phyloP scores from a whole-genome alignment of 1,284 basidiomycete species.

The Vanrija sp. region DNA sequence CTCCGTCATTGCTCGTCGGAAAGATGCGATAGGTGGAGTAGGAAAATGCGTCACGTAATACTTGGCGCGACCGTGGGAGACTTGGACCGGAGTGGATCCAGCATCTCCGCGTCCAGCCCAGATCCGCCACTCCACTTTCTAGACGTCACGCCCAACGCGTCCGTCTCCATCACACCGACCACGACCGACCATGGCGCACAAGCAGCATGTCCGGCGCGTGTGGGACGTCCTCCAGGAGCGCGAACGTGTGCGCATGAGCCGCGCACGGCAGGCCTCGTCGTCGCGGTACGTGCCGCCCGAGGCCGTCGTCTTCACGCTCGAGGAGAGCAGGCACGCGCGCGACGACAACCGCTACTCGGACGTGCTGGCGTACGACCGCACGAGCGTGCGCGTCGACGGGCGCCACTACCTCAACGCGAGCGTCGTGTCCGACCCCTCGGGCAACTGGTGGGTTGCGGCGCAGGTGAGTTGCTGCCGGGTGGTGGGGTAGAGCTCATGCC shows the following conservation, averaged over 20 bases:
- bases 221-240: conserved; percentile 7
- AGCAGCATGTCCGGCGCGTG: neutral
- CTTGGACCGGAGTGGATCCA: too few species aligned
- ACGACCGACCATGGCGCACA: neutral
- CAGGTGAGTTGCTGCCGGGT: conserved; percentile 29
- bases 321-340: conserved; percentile 13
- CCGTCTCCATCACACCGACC: neutral
- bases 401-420: conserved; percentile 41
- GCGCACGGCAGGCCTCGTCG: neutral
- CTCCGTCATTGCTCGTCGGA: too few species aligned
- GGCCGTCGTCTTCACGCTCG: conserved; percentile 12
- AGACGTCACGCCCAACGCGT: neutral
- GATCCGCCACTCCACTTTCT: neutral
- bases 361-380: conserved; percentile 43
- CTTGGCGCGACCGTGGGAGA: too few species aligned
- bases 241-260: neutral
- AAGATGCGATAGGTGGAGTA: too few species aligned
- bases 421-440: conserved; percentile 28
- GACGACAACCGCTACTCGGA: conserved; percentile 38
- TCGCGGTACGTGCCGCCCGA: conserved; percentile 6
- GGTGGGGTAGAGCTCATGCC: neutral
- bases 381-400: conserved; percentile 22
- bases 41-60: too few species aligned
- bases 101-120: too few species aligned
- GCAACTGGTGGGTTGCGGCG: conserved; percentile 39